Evolutionary conservation across 768 basidiomycete species (phyloP), one percentile per base, ranked within the genome.

Genomic region (Galerina marginata): DNA sequence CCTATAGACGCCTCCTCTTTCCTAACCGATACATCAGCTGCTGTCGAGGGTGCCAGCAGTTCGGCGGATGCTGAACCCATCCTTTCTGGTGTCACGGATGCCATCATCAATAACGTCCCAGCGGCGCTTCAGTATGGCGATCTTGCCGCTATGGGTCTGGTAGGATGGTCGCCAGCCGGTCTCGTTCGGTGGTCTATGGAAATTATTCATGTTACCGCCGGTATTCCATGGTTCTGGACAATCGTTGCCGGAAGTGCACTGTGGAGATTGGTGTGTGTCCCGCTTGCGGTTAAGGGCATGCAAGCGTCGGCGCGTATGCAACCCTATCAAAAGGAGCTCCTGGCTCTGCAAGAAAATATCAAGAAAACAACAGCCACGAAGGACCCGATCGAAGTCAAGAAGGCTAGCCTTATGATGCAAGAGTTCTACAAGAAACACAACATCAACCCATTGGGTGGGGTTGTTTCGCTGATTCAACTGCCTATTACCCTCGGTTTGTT

Each of bases 161-260:
- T 80, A 14, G 71, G 78, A 15, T 91, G 86, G 84, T 77, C 83
- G 48, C 92, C 91, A 2, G 83, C 86, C 0, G 91, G 90, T 0
- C 64, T 89, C 37, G 76, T 86, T 25, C 80, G 83, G 38, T 86
- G 83, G 82, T 76, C 84, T 23, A 75, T 91, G 48, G 91, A 93
- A 38, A 25, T 62, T 49, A 72, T 92, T 54, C 86, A 93, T 63
- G 87, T 93, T 52, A 73, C 79, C 49, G 85, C 86, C 0, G 88
- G 87, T 39, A 74, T 94, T 60, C 88, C 90, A 0, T 95, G 94
- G 93, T 91, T 91, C 77, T 86, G 87, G 81, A 90, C 92, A 49
- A 91, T 95, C 73, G 74, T 93, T 45, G 77, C 75, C 4, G 86
- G 87, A 29, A 85, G 88, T 26, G 56, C 89, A 10, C 68, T 87